Percentiles rank a stretch among this genome's conserved stretches.
Conservation (phyloP, 768 basidiomycete genomes). For the Boletus vermiculosoides region DNA sequence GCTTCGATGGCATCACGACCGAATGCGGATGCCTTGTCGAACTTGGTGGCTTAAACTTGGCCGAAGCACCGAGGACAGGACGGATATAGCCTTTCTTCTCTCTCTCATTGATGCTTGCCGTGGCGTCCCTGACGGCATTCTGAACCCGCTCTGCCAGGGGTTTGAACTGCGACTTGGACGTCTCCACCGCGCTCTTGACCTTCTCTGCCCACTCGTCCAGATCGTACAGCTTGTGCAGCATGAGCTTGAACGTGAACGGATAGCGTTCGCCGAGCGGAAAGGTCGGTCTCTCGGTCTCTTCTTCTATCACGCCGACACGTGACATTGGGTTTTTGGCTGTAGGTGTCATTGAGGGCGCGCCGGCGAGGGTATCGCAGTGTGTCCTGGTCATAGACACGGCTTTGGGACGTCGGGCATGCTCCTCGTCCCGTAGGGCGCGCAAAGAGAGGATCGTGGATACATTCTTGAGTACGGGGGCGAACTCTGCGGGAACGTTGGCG, state of each 20-base stretch:
- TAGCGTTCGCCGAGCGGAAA: conserved; percentile 45
- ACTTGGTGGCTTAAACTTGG: conserved; percentile 10
- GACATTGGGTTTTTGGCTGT: not conserved
- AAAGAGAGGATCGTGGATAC: conserved; percentile 36
- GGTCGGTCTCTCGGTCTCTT: conserved; percentile 32
- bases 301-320: conserved; percentile 11
- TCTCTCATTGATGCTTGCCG: conserved; percentile 13
- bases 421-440: conserved; percentile 32
- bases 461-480: conserved; percentile 37
- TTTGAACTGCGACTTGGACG: conserved; percentile 55
- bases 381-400: conserved; percentile 1
- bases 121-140: conserved; percentile 11
- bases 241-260: conserved; percentile 64
- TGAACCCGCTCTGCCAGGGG: conserved; percentile 44
- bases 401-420: not conserved
- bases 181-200: conserved; percentile 51
- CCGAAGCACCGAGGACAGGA: conserved; percentile 24
- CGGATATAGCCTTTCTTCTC: conserved; percentile 24
- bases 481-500: conserved; percentile 28
- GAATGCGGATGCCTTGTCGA: not conserved
- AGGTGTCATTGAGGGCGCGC: conserved; percentile 14
- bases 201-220: conserved; percentile 57
- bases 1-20: conserved; percentile 5
- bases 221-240: conserved; percentile 65
- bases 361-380: conserved; percentile 25